phyloP scores from a whole-genome alignment of 805 yeast species.

The Ogataea chonburiensis region DNA sequence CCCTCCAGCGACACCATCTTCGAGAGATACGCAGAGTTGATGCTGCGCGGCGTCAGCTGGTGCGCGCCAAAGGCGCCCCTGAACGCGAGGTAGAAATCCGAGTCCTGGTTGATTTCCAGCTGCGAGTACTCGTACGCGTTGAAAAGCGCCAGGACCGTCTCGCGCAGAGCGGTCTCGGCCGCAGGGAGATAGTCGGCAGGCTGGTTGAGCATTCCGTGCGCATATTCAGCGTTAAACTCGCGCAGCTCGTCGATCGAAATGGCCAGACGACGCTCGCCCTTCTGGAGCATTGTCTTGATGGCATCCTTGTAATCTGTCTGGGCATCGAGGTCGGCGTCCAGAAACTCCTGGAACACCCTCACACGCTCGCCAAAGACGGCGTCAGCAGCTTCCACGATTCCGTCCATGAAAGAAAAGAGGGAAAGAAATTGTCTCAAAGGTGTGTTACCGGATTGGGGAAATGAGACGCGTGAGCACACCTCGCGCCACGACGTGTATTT shows the following conservation, averaged over 20 bases:
- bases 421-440: slow-evolving; percentile 6
- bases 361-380: slow-evolving; percentile 73
- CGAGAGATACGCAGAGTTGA: slow-evolving; percentile 73
- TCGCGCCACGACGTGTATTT: too few relatives aligned
- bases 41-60: slow-evolving; percentile 82
- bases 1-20: slow-evolving; percentile 89
- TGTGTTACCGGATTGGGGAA: slow-evolving; percentile 10
- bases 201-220: slow-evolving; percentile 67
- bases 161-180: slow-evolving; percentile 80
- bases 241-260: slow-evolving; percentile 86
- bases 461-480: slow-evolving; percentile 13
- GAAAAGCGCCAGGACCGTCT: slow-evolving; percentile 70
- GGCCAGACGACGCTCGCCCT: slow-evolving; percentile 62
- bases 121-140: slow-evolving; percentile 57
- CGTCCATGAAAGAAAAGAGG: slow-evolving; percentile 25
- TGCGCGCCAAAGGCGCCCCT: slow-evolving; percentile 91
- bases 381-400: slow-evolving; percentile 30
- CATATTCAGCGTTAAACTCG: slow-evolving; percentile 70
- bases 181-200: slow-evolving; percentile 92
- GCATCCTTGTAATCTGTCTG: slow-evolving; percentile 63
- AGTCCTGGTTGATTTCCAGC: slow-evolving; percentile 54
- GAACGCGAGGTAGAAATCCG: slow-evolving; percentile 73
- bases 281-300: slow-evolving; percentile 69
- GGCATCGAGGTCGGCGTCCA: slow-evolving; percentile 50
- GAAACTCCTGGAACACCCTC: slow-evolving; percentile 83